Conservation (phyloP, 441 rosid species). For the Gossypium gossypioides region DNA sequence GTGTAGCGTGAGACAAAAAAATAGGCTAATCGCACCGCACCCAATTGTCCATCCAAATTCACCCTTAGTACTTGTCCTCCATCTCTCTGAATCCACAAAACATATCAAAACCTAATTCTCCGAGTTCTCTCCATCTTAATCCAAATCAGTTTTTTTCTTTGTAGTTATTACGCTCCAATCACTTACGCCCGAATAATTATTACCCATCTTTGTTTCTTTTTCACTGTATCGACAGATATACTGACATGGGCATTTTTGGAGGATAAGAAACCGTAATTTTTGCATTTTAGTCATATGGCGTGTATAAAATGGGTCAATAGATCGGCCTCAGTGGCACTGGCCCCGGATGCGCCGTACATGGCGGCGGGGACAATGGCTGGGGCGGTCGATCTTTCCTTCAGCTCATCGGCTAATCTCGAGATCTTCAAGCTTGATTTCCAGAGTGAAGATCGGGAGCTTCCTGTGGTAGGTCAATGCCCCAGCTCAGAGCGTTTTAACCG, state of each 20-base stretch:
- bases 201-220: neutral
- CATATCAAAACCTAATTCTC: slow-evolving; percentile 21
- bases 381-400: slow-evolving; percentile 88
- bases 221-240: neutral
- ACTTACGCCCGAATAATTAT: neutral
- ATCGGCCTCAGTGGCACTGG: slow-evolving; percentile 86
- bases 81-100: neutral
- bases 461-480: slow-evolving; percentile 61
- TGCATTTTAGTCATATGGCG: slow-evolving; percentile 39
- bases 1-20: too few species aligned
- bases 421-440: slow-evolving; percentile 89
- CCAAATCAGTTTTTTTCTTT: neutral
- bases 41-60: too few species aligned
- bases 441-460: slow-evolving; percentile 74
- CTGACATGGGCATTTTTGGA: neutral
- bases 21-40: too few species aligned
- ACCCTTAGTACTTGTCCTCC: neutral
- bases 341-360: slow-evolving; percentile 91
- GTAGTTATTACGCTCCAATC: neutral
- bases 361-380: slow-evolving; percentile 99
- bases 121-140: neutral
- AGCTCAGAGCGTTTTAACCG: slow-evolving; percentile 95
- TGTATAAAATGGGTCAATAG: slow-evolving; percentile 75
- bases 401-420: slow-evolving; percentile 85
- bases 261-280: neutral